Evolutionary conservation across 805 yeast species (phyloP).

Genomic region (Kodamaea nitidulidarum): DNA sequence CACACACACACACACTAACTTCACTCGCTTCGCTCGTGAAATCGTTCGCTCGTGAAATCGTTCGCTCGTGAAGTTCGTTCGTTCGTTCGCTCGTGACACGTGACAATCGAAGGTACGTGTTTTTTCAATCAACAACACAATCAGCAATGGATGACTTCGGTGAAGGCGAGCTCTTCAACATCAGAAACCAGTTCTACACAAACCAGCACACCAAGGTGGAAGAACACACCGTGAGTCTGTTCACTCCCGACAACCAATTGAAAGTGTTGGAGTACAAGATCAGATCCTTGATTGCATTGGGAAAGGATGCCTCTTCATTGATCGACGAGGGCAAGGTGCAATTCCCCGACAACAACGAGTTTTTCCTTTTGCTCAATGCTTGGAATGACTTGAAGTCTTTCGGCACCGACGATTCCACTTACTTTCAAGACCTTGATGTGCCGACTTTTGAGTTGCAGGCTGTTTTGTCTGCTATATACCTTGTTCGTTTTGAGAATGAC

Average conservation of each 20-base stretch:
- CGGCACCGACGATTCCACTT: constrained; percentile 41
- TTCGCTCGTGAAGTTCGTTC: too few species aligned
- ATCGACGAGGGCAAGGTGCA: constrained; percentile 32
- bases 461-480: constrained; percentile 35
- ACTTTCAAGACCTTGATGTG: constrained; percentile 35
- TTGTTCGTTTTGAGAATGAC: constrained; percentile 34
- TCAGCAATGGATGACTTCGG: constrained; percentile 35
- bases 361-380: constrained; percentile 37
- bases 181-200: constrained; percentile 59
- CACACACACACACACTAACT: too few species aligned
- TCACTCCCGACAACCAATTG: constrained; percentile 32
- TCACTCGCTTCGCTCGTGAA: too few species aligned
- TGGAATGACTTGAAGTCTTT: constrained; percentile 41
- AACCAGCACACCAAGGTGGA: constrained; percentile 49
- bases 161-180: constrained; percentile 49
- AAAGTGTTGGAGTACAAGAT: constrained; percentile 40
- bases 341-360: constrained; percentile 32
- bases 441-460: constrained; percentile 40
- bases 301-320: constrained; percentile 35
- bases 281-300: constrained; percentile 36
- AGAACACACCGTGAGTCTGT: constrained; percentile 34
- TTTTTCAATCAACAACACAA: constrained; percentile 1
- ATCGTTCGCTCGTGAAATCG: too few species aligned
- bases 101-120: too few species aligned
- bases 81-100: too few species aligned